These are phyloP conservation scores for Mortierella sp. DNA, from an alignment of 371 early-diverging fungal genomes.

Conservation along the genomic window DNA sequence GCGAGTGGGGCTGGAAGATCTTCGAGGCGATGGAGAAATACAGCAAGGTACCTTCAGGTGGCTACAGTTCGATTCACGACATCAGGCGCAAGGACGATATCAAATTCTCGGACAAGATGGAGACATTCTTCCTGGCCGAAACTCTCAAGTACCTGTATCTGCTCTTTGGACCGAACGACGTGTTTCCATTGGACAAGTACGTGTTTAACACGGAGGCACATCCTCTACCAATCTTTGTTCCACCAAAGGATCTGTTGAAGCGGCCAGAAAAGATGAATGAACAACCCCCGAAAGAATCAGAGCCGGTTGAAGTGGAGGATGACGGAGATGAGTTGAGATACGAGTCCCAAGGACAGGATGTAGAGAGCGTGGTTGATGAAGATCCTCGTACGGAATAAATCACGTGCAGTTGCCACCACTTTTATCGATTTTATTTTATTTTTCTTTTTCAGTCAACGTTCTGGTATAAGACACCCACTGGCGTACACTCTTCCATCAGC, in stretches of 20 bases:
- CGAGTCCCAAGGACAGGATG: no score
- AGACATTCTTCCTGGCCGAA: slow-evolving; percentile 87
- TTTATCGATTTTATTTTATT: no score
- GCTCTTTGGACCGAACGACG: slow-evolving; percentile 78
- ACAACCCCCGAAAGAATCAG: neutral
- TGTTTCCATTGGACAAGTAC: slow-evolving; percentile 82
- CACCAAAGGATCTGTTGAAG: slow-evolving; percentile 25
- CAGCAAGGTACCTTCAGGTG: slow-evolving; percentile 74
- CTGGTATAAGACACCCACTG: no score
- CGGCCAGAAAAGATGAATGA: neutral
- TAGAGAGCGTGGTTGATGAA: no score
- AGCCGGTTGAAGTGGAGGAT: no score
- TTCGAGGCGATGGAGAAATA: slow-evolving; percentile 86
- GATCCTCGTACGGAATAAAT: no score
- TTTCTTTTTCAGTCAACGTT: no score
- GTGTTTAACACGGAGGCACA: slow-evolving; percentile 94
- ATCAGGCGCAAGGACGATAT: slow-evolving; percentile 58
- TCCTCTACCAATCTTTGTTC: slow-evolving; percentile 79
- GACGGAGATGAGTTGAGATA: no score
- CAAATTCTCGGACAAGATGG: slow-evolving; percentile 78
- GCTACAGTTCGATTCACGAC: slow-evolving; percentile 84
- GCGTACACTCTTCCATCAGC: no score
- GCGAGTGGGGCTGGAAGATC: slow-evolving; percentile 94
- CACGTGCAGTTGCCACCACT: no score
- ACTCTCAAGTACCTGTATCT: slow-evolving; percentile 96